Evolutionary conservation across 306 rosid genomes (phyloP).

Genomic region (Vigna trinervia): DNA sequence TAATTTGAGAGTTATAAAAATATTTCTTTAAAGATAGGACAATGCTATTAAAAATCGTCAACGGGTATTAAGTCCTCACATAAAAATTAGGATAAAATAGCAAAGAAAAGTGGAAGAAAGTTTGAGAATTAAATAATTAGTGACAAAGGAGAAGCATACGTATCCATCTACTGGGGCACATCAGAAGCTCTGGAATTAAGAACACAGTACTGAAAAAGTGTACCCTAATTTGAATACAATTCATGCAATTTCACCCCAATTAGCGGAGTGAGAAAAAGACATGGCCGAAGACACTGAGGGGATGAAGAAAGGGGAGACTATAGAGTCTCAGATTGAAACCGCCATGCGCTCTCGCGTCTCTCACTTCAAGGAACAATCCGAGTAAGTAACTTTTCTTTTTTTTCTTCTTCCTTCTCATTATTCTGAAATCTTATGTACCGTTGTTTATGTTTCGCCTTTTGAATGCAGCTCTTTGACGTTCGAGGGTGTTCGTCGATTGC

Average conservation of each 20-base stretch:
- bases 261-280: neutral
- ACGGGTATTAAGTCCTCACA: too few relatives aligned
- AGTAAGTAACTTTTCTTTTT: conserved; percentile 67
- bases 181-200: neutral
- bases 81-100: too few relatives aligned
- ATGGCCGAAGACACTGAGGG: conserved; percentile 60
- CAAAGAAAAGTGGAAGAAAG: too few relatives aligned
- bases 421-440: neutral
- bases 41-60: too few relatives aligned
- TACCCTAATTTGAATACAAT: conserved; percentile 14
- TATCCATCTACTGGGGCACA: neutral
- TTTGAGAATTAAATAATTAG: too few relatives aligned
- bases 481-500: conserved; percentile 90
- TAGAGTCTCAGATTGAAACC: conserved; percentile 62
- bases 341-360: conserved; percentile 73
- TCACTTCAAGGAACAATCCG: conserved; percentile 80
- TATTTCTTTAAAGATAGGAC: too few relatives aligned
- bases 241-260: neutral
- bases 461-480: conserved; percentile 87
- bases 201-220: neutral
- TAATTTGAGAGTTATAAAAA: too few relatives aligned
- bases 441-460: conserved; percentile 28
- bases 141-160: too few relatives aligned
- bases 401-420: neutral
- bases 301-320: conserved; percentile 21